Percentiles rank a stretch among this genome's conserved stretches.
Evolutionary conservation across 2,329 filamentous ascomycete genomes (phyloP).

Genomic region (Fusarium globosum): DNA sequence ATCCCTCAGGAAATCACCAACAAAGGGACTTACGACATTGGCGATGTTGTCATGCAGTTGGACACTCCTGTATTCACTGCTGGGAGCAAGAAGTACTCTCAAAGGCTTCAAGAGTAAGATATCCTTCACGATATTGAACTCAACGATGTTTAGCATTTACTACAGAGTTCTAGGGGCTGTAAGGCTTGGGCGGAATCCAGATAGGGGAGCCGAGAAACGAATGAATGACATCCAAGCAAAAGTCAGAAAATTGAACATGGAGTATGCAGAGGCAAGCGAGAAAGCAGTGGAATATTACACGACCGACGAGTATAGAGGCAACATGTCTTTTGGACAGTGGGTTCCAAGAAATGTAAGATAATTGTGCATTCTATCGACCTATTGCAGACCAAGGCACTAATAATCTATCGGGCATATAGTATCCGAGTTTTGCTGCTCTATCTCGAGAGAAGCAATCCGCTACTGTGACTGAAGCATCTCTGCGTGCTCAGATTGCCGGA

Average conservation of each 20-base stretch:
- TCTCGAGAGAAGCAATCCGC: neutral
- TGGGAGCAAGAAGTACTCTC: neutral
- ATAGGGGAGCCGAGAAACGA: neutral
- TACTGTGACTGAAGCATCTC: neutral
- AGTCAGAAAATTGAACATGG: too few species aligned
- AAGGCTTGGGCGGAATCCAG: fast-evolving
- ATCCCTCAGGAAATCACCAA: neutral
- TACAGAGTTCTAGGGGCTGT: neutral
- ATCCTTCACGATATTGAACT: too few species aligned
- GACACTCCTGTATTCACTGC: fast-evolving
- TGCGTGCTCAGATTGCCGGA: neutral
- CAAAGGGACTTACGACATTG: neutral
- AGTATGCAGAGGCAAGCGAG: too few species aligned
- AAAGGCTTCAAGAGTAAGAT: neutral
- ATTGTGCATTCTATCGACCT: neutral
- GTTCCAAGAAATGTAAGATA: neutral
- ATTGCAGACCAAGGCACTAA: too few species aligned
- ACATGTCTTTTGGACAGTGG: neutral
- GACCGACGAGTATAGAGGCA: too few species aligned
- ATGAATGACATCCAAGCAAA: neutral
- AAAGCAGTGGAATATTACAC: too few species aligned
- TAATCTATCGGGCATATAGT: neutral
- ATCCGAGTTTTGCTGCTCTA: neutral
- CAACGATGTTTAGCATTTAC: too few species aligned
- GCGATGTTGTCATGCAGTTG: neutral